phyloP scores from a whole-genome alignment of 495 filamentous ascomycete genomes.

The Cryomyces minteri region DNA sequence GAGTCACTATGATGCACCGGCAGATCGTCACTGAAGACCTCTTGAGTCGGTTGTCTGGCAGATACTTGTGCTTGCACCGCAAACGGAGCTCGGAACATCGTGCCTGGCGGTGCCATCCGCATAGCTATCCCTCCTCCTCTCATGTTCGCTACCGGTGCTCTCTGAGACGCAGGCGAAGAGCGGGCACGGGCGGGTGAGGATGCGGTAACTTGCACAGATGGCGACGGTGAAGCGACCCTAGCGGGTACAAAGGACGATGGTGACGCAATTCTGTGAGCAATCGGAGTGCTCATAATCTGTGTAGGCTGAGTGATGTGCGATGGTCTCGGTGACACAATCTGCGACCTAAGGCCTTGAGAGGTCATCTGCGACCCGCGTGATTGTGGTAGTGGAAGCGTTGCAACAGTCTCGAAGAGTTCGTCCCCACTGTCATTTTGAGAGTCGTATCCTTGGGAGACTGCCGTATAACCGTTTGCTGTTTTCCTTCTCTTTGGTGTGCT shows the following conservation, averaged over 20 bases:
- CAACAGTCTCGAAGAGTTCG: slow-evolving; percentile 37
- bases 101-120: slow-evolving; percentile 63
- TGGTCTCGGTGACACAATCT: slow-evolving; percentile 1
- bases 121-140: slow-evolving; percentile 24
- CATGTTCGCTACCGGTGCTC: neutral
- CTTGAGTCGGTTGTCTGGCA: slow-evolving; percentile 2
- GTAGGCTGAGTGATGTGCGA: slow-evolving; percentile 11
- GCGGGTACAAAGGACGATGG: slow-evolving; percentile 21
- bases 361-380: too few species aligned
- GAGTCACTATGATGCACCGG: slow-evolving; percentile 8
- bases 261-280: neutral
- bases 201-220: slow-evolving; percentile 26
- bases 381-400: slow-evolving; percentile 33
- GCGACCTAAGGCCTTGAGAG: neutral
- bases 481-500: slow-evolving; percentile 30
- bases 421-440: slow-evolving; percentile 35
- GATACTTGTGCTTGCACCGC: slow-evolving; percentile 13
- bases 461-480: slow-evolving; percentile 13
- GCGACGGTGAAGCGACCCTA: slow-evolving; percentile 68
- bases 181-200: slow-evolving; percentile 27
- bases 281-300: slow-evolving; percentile 1
- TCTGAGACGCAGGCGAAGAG: slow-evolving; percentile 1
- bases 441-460: slow-evolving; percentile 19
- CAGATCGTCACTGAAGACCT: slow-evolving; percentile 9
- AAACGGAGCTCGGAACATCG: slow-evolving; percentile 39